Evolutionary conservation across 805 yeast genomes (phyloP), one percentile per base, ranked within the genome.

Genomic region (Nematodospora valgi): DNA sequence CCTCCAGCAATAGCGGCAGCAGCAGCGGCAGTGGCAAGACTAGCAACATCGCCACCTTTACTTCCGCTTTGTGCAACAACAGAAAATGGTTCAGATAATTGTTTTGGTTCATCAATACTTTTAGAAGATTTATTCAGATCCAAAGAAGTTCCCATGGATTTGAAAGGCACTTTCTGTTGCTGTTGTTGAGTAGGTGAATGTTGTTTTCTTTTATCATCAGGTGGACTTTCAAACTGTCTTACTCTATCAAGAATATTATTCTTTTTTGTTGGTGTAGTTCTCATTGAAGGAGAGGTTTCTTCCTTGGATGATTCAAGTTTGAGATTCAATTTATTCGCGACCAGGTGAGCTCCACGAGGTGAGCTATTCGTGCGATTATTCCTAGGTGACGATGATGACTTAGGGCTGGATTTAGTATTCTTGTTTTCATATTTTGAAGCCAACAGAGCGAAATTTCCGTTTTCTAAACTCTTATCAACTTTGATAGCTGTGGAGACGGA

Each of bases 191-290:
- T 2, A 8, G n/a, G 27, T n/a, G n/a, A n/a, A 11, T 10, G 14
- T 24, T 10, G 27, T 12, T 5, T n/a, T 5, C 6, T 5, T 5
- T 7, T 6, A 12, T 24, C 15, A 4, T 24, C 29, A 9, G 50
- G 46, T 8, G 62, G 53, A 25, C 47, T 51, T 40, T 64, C 70
- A 40, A 62, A 64, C 34, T 61, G 62, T 41, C 52, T 59, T 14
- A 64, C 62, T 43, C 56, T 59, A 37, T 64, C 68, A 35, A 61
- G 47, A 11, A 64, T 59, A 35, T 46, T 49, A 12, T 40, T 39
- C 23, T 32, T 46, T 21, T 36, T 42, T 11, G 46, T 34, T 35
- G 50, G 59, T 35, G 52, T 48, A 39, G 52, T 46, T 41, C 41
- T 47, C 43, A 39, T 38, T 39, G 38, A 33, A 7, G 34, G 20